A percentile compares a stretch with the other conserved stretches of the same genome.
Conservation (phyloP, 1,139 yeast genomes). For the Debaryomyces udenii region DNA sequence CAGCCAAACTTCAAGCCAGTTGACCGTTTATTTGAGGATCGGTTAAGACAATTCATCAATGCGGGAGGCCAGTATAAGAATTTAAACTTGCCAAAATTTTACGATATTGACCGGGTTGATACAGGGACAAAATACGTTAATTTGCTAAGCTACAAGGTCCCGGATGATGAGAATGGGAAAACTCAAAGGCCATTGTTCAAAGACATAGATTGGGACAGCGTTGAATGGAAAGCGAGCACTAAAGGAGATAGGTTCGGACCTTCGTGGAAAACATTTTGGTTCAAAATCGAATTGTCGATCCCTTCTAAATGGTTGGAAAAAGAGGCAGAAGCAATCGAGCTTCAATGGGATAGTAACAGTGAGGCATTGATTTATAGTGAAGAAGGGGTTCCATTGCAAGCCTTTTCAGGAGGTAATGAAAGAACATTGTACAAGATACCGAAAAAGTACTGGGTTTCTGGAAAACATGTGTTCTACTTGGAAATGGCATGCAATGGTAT, state of each 20-base stretch:
- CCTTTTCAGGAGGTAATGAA: conserved; percentile 85
- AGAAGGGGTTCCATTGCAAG: conserved; percentile 73
- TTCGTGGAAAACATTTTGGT: conserved; percentile 97
- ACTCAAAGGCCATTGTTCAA: conserved; percentile 75
- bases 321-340: conserved; percentile 53
- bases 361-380: conserved; percentile 80
- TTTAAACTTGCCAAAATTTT: conserved; percentile 81
- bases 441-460: conserved; percentile 43
- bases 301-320: conserved; percentile 61
- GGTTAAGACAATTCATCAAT: conserved; percentile 81
- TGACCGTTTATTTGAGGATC: conserved; percentile 72
- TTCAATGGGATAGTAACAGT: conserved; percentile 85
- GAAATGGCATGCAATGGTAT: conserved; percentile 95
- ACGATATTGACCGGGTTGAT: conserved; percentile 61
- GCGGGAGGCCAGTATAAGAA: conserved; percentile 68
- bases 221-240: conserved; percentile 60
- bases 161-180: conserved; percentile 48
- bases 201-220: conserved; percentile 49
- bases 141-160: conserved; percentile 65
- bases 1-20: conserved; percentile 85
- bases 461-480: conserved; percentile 60
- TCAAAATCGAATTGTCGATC: conserved; percentile 62
- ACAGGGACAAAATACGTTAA: conserved; percentile 44
- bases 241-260: conserved; percentile 89
- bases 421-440: conserved; percentile 77